A percentile compares a stretch with the other conserved stretches of the same genome.
phyloP scores from a whole-genome alignment of 805 yeast species.

The Kockiozyma suomiensis region DNA sequence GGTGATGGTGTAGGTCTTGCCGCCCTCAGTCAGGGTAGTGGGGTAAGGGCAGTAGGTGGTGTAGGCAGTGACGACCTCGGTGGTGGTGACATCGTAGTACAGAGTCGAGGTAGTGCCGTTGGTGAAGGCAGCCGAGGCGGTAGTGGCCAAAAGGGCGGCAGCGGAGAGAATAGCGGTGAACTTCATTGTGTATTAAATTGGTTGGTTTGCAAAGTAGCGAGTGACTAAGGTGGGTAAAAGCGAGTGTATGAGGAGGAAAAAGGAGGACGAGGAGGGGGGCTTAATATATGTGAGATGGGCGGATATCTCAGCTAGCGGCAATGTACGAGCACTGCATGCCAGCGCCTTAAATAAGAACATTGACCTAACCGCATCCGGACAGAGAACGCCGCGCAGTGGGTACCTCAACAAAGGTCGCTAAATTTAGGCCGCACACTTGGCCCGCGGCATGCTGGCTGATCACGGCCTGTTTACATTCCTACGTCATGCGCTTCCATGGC shows the following conservation, averaged over 20 bases:
- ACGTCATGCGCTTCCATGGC: conserved; percentile 11
- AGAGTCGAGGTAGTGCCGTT: conserved; percentile 48
- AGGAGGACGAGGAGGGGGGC: conserved; percentile 2
- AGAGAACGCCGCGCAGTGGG: neutral
- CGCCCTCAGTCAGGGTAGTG: conserved; percentile 66
- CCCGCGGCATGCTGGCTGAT: conserved; percentile 8
- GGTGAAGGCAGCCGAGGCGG: conserved; percentile 36
- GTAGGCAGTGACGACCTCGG: conserved; percentile 65
- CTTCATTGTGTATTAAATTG: conserved; percentile 32
- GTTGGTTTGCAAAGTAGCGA: conserved; percentile 8
- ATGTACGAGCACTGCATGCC: too few species aligned
- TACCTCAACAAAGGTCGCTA: conserved; percentile 6
- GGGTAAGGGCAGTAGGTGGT: conserved; percentile 84
- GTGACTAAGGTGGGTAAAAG: conserved; percentile 14
- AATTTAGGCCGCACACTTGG: conserved; percentile 3
- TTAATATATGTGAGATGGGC: conserved; percentile 11
- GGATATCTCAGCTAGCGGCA: too few species aligned
- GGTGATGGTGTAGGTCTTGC: conserved; percentile 72
- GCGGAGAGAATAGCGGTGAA: conserved; percentile 33
- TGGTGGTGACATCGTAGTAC: conserved; percentile 49
- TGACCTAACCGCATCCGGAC: neutral
- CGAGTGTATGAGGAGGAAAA: conserved; percentile 4
- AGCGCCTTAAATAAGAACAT: neutral
- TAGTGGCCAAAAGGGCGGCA: conserved; percentile 32
- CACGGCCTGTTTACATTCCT: conserved; percentile 9